phyloP scores from a whole-genome alignment of 495 filamentous ascomycete genomes.

The Staphylotrichum longicolle region DNA sequence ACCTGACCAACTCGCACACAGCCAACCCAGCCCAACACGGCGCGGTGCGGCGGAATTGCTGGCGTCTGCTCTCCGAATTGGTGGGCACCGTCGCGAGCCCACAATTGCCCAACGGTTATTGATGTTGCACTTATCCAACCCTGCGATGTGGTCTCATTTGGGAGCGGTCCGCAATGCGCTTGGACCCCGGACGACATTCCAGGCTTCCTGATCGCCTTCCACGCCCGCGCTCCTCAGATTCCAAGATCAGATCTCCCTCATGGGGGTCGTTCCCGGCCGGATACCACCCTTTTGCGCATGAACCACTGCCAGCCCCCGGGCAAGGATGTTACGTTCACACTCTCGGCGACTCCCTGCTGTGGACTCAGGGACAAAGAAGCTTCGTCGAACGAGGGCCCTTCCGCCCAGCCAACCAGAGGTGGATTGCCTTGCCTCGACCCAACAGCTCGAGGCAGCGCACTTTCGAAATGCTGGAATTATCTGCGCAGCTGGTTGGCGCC shows the following conservation, averaged over 20 bases:
- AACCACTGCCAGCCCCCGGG: conserved; percentile 28
- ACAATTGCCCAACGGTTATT: conserved; percentile 12
- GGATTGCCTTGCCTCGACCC: not conserved
- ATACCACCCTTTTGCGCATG: conserved; percentile 38
- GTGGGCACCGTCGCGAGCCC: conserved; percentile 5
- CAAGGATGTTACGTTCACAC: conserved; percentile 25
- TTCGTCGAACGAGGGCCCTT: not conserved
- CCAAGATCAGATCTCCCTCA: conserved; percentile 38
- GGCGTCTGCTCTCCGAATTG: conserved; percentile 5
- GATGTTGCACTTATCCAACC: conserved; percentile 21
- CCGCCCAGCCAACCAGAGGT: not conserved
- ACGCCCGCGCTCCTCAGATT: conserved; percentile 29
- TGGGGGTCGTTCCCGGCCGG: conserved; percentile 34
- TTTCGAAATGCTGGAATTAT: not conserved
- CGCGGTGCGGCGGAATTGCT: conserved; percentile 12
- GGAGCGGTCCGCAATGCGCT: conserved; percentile 19
- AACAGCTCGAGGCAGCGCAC: not conserved
- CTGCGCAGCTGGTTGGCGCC: conserved; percentile 1
- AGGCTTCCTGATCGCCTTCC: conserved; percentile 38
- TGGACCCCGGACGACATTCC: conserved; percentile 26
- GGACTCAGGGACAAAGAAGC: conserved; percentile 25
- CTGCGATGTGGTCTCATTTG: conserved; percentile 16
- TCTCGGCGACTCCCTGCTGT: conserved; percentile 15
- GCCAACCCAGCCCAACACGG: not conserved
- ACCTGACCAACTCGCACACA: not conserved